phyloP scores from a whole-genome alignment of 371 early-diverging fungal species.

The Mucor lusitanicus region DNA sequence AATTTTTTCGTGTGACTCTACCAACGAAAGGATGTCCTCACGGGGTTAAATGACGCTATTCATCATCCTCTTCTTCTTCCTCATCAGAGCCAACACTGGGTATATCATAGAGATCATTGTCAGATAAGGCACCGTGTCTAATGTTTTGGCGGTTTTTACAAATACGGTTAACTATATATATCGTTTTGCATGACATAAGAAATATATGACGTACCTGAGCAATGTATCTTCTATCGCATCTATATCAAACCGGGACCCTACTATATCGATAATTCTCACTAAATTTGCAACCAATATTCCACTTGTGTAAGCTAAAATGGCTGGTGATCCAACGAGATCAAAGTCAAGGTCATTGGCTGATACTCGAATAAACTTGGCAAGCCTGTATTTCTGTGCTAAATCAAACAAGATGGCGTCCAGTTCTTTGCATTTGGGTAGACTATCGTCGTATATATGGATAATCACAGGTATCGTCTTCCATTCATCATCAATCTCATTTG shows the following conservation, averaged over 20 bases:
- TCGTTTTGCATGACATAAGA: slow-evolving; percentile 13
- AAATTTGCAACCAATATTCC: slow-evolving; percentile 53
- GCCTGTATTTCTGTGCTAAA: slow-evolving; percentile 46
- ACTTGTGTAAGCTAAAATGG: slow-evolving; percentile 52
- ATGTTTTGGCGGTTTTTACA: slow-evolving; percentile 1
- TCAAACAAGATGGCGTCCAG: slow-evolving; percentile 37
- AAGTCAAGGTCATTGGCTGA: slow-evolving; percentile 52
- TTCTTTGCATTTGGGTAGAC: slow-evolving; percentile 35
- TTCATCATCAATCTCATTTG: slow-evolving; percentile 50
- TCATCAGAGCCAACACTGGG: slow-evolving; percentile 2
- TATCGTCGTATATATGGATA: slow-evolving; percentile 53
- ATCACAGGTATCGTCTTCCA: slow-evolving; percentile 44
- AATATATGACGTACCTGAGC: slow-evolving; percentile 32
- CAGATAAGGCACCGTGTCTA: slow-evolving; percentile 39
- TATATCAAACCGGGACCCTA: slow-evolving; percentile 34
- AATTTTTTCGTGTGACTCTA: slow-evolving; percentile 1
- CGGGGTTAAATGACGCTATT: slow-evolving; percentile 2
- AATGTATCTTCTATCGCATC: slow-evolving; percentile 46
- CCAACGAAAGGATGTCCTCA: not conserved
- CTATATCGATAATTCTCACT: slow-evolving; percentile 50
- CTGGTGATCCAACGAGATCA: slow-evolving; percentile 56
- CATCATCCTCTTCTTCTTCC: not conserved
- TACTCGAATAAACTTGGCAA: slow-evolving; percentile 53
- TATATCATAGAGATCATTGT: slow-evolving; percentile 39
- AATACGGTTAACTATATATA: slow-evolving; percentile 1